A percentile compares a stretch with the other conserved stretches of the same genome.
phyloP scores from a whole-genome alignment of 192 early-diverging fungal genomes.

The Globomyces pollinis-pini region DNA sequence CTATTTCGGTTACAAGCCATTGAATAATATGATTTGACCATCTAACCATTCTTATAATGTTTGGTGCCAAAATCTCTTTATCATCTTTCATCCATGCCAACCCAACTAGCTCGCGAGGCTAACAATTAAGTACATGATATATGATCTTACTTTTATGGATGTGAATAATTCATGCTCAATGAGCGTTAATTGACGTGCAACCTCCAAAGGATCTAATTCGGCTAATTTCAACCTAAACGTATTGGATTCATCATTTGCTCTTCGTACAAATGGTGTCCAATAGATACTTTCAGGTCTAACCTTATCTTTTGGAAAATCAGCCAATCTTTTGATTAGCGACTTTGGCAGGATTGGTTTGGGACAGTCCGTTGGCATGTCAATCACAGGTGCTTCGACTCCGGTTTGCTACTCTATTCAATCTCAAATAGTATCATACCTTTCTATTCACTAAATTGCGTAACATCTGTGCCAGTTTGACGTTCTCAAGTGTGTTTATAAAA shows the following conservation, averaged over 20 bases:
- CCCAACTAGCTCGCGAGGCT: conserved; percentile 44
- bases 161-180: conserved; percentile 49
- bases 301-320: not conserved
- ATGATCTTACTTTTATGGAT: conserved; percentile 31
- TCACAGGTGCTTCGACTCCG: conserved; percentile 1
- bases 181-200: conserved; percentile 49
- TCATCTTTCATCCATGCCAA: conserved; percentile 51
- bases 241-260: conserved; percentile 8
- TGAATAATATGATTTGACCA: conserved; percentile 54
- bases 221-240: conserved; percentile 25
- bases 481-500: conserved; percentile 31
- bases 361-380: conserved; percentile 4
- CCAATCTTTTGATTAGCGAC: conserved; percentile 28
- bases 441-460: conserved; percentile 8
- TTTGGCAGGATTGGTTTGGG: conserved; percentile 51
- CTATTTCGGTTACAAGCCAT: conserved; percentile 49
- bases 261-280: conserved; percentile 10
- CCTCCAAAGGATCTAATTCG: conserved; percentile 47
- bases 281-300: not conserved
- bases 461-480: conserved; percentile 26
- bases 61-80: conserved; percentile 46
- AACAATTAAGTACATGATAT: not conserved
- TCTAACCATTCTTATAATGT: conserved; percentile 42
- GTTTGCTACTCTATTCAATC: not conserved
- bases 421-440: conserved; percentile 13